Base-by-base conservation (phyloP, 345 rosid genomes). In the Boechera retrofracta region DNA sequence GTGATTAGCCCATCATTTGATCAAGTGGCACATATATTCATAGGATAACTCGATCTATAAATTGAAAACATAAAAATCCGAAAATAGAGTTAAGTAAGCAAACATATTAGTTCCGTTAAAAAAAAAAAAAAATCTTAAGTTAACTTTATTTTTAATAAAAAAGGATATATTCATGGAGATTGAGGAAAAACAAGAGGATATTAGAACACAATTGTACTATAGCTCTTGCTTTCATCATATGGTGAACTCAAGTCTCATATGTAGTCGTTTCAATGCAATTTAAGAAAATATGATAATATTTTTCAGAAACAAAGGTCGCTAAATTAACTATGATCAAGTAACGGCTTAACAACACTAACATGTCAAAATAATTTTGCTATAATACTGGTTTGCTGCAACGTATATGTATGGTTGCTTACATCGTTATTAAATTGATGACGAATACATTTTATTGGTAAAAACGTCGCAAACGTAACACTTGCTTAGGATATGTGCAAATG, bases 1-100 rank as follows among this genome's bases (percentile, higher is more conserved):
- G 81, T 78, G 78, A 78, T 78, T 78, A 78, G 74, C 52, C 53
- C 74, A 78, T 78, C 81, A 78, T 78, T 60, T 16, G 45, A 78
- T 73, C 74, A 78, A 60, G 81, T 67, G 78, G 55, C 42, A 42
- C 54, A 72, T 44, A 44, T 13, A 13, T 44, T 13, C 16, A 5
- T 39, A 44, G 7, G 49, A 44, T 13, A 44, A 12, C 15, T 42
- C 48, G n/a, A 42, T 12, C 48, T 47, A 39, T 10, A 10, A 39
- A 9, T 39, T 39, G 4, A 42, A 32, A 53, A 61, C 31, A 69
- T 24, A 26, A 26, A 38, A 33, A 15, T 42, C 4, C 9, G 28
- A 48, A 48, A 10, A 48, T 10, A 42, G 26, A 42, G 13, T 55
- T 29, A 18, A 41, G 68, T 24, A 39, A 48, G 2, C 9, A 10